phyloP scores from a whole-genome alignment of 2,329 filamentous ascomycete genomes.

The Gliomastix tumulicola region DNA sequence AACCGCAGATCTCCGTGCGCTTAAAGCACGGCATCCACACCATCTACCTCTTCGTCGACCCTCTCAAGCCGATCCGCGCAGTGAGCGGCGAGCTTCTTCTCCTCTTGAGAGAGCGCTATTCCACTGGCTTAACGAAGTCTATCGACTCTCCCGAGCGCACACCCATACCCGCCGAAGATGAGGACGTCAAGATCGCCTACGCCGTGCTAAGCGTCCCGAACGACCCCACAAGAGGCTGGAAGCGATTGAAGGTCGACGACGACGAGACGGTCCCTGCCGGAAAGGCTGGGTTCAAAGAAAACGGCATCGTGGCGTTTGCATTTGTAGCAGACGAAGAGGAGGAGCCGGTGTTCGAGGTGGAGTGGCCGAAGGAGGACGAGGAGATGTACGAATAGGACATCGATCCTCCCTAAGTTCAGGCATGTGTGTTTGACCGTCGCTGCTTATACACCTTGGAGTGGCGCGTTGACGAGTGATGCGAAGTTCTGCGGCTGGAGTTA shows the following conservation, averaged over 20 bases:
- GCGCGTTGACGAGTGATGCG: too few relatives aligned
- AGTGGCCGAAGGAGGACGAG: slow-evolving; percentile 36
- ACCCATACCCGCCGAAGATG: slow-evolving; percentile 28
- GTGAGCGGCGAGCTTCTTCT: slow-evolving; percentile 53
- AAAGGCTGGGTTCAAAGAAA: slow-evolving; percentile 36
- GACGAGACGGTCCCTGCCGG: slow-evolving; percentile 28
- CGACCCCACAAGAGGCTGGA: slow-evolving; percentile 44
- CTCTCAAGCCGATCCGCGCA: slow-evolving; percentile 46
- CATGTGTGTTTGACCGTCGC: too few relatives aligned
- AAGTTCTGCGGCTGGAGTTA: too few relatives aligned
- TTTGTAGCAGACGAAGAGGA: slow-evolving; percentile 29
- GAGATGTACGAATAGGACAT: slow-evolving; percentile 11
- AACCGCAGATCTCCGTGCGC: slow-evolving; percentile 56
- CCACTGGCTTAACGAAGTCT: slow-evolving; percentile 38
- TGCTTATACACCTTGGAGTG: too few relatives aligned
- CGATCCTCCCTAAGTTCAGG: too few relatives aligned
- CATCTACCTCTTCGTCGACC: slow-evolving; percentile 59
- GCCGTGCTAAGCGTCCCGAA: slow-evolving; percentile 34
- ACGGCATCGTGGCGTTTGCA: slow-evolving; percentile 41
- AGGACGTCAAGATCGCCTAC: slow-evolving; percentile 35
- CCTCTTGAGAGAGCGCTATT: slow-evolving; percentile 50
- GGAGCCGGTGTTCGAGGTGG: slow-evolving; percentile 34
- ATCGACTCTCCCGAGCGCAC: slow-evolving; percentile 22
- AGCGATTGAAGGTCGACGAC: slow-evolving; percentile 28
- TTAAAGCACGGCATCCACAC: slow-evolving; percentile 70